Conservation (phyloP, 2,329 filamentous ascomycete genomes). For the Mycosphaerella sp. region DNA sequence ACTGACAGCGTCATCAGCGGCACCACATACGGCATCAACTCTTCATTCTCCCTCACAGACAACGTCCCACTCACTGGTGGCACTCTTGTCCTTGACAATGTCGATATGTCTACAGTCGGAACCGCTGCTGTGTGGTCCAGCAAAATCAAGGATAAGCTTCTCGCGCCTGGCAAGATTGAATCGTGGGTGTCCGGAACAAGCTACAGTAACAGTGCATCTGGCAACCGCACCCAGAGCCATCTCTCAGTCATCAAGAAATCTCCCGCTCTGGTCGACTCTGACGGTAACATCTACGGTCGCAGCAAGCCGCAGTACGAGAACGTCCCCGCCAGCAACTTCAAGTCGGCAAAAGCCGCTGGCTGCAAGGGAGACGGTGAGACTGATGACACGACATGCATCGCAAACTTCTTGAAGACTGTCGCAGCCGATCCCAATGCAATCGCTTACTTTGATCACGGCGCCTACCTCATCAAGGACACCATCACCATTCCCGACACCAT, state of each 20-base stretch:
- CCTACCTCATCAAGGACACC: constrained; percentile 56
- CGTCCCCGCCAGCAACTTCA: constrained; percentile 61
- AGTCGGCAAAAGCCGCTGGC: constrained; percentile 74
- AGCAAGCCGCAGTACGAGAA: constrained; percentile 83
- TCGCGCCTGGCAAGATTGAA: constrained; percentile 63
- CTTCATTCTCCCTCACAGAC: constrained; percentile 61
- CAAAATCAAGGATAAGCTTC: constrained; percentile 52
- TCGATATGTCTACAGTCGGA: constrained; percentile 66
- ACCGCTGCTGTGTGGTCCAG: constrained; percentile 58
- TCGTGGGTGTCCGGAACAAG: constrained; percentile 76
- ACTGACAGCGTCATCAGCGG: constrained; percentile 74
- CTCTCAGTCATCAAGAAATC: constrained; percentile 39
- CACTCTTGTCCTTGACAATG: constrained; percentile 80
- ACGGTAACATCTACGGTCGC: constrained; percentile 70
- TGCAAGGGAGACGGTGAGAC: constrained; percentile 81
- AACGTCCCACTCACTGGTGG: constrained; percentile 66
- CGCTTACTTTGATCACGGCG: constrained; percentile 59
- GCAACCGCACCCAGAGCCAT: constrained; percentile 11
- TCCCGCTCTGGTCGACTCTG: constrained; percentile 54
- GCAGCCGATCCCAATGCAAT: constrained; percentile 50
- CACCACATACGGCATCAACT: constrained; percentile 70
- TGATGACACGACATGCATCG: constrained; percentile 82
- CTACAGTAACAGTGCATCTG: constrained; percentile 51
- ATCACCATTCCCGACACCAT: constrained; percentile 54
- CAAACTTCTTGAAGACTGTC: constrained; percentile 66